Conservation (phyloP, 2,329 filamentous ascomycete species). For the Sphaerulina populicola region DNA sequence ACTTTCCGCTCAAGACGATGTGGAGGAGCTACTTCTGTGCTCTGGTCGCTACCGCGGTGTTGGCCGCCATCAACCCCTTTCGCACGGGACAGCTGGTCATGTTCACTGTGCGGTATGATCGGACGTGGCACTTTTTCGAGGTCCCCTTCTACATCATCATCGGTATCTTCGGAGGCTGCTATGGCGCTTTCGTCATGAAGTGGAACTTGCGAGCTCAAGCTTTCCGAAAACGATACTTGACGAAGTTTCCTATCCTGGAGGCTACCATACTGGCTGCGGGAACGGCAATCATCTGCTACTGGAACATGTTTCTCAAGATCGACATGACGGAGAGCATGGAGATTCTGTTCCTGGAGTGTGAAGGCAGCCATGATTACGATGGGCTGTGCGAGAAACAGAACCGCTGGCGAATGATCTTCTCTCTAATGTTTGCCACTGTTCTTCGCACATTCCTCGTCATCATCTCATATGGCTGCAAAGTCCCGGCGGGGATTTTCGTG, state of each 20-base stretch:
- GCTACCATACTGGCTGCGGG: slow-evolving; percentile 71
- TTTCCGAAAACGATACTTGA: slow-evolving; percentile 87
- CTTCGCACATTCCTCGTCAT: slow-evolving; percentile 79
- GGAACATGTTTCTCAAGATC: slow-evolving; percentile 87
- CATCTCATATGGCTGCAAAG: slow-evolving; percentile 94
- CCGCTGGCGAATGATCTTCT: slow-evolving; percentile 68
- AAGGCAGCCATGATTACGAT: slow-evolving; percentile 78
- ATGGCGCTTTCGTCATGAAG: slow-evolving; percentile 94
- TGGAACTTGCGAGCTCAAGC: slow-evolving; percentile 89
- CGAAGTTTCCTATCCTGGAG: slow-evolving; percentile 75
- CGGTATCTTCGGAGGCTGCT: slow-evolving; percentile 86
- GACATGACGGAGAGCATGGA: slow-evolving; percentile 99
- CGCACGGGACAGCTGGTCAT: slow-evolving; percentile 95
- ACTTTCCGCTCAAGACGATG: slow-evolving; percentile 93
- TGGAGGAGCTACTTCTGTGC: slow-evolving; percentile 99
- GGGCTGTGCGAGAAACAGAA: slow-evolving; percentile 74
- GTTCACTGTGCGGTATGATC: slow-evolving; percentile 95
- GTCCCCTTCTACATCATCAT: slow-evolving; percentile 84
- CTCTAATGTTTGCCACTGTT: slow-evolving; percentile 68
- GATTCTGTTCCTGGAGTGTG: slow-evolving; percentile 88
- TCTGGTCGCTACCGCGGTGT: slow-evolving; percentile 81
- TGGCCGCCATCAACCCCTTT: slow-evolving; percentile 96
- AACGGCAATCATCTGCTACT: slow-evolving; percentile 91
- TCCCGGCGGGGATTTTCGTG: slow-evolving; percentile 94
- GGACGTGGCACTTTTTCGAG: slow-evolving; percentile 97